Percentiles rank a stretch among this genome's conserved stretches.
Evolutionary conservation across 306 rosid genomes (phyloP).

Genomic region (Astragalus glycyphyllos): DNA sequence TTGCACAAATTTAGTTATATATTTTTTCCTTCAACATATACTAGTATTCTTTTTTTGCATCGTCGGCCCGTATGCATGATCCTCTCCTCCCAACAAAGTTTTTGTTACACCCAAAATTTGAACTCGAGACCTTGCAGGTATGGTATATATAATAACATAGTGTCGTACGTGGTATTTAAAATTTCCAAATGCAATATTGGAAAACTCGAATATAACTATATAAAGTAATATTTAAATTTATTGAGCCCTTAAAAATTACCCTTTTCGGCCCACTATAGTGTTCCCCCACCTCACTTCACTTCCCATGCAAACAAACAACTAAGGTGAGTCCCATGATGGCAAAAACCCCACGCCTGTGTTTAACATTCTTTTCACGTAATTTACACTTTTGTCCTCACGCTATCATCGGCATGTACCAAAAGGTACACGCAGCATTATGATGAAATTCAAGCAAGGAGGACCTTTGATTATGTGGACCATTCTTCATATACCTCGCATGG

Average conservation of each 20-base stretch:
- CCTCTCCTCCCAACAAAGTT: no score
- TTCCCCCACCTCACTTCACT: not conserved
- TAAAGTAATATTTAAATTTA: not conserved
- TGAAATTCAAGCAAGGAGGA: constrained; percentile 45
- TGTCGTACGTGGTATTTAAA: not conserved
- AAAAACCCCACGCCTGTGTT: constrained; percentile 60
- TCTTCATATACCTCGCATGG: constrained; percentile 31
- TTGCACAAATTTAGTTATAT: not conserved
- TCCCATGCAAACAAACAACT: constrained; percentile 52
- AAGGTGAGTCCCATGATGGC: constrained; percentile 66
- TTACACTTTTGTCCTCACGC: constrained; percentile 51
- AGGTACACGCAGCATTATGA: constrained; percentile 57
- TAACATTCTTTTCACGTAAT: constrained; percentile 31
- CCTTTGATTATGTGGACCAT: constrained; percentile 64
- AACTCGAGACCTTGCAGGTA: no score
- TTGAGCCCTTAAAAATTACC: constrained; percentile 32
- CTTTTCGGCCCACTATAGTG: constrained; percentile 25
- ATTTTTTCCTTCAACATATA: not conserved
- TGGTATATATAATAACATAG: not conserved
- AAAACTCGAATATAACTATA: constrained; percentile 18
- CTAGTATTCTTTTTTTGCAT: no score
- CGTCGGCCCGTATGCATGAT: no score
- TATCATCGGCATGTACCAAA: constrained; percentile 51
- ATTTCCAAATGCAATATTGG: constrained; percentile 6
- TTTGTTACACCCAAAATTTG: no score